phyloP scores from a whole-genome alignment of 2,329 filamentous ascomycete species.

The Penicillium paneum region DNA sequence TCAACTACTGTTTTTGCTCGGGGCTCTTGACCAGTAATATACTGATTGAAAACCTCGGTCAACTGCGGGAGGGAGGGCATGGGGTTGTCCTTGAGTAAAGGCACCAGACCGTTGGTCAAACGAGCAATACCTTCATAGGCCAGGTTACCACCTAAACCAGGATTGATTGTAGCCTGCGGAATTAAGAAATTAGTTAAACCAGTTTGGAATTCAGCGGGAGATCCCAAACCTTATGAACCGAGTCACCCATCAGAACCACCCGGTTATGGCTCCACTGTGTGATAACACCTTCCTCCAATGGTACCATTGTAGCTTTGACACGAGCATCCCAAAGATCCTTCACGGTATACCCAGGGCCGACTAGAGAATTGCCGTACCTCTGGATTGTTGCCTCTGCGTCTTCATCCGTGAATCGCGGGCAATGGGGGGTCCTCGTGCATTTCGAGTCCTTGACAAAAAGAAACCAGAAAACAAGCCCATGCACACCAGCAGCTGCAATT shows the following conservation, averaged over 20 bases:
- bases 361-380: slow-evolving; percentile 5
- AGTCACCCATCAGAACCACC: slow-evolving; percentile 18
- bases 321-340: slow-evolving; percentile 18
- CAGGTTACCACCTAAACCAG: slow-evolving; percentile 38
- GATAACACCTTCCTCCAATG: slow-evolving; percentile 17
- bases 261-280: slow-evolving; percentile 16
- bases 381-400: slow-evolving; percentile 14
- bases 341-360: slow-evolving; percentile 22
- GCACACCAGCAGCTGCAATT: slow-evolving; percentile 10
- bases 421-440: slow-evolving; percentile 10
- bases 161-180: slow-evolving; percentile 22
- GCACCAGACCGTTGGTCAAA: slow-evolving; percentile 30
- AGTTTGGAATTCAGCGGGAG: background rate
- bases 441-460: slow-evolving; percentile 13
- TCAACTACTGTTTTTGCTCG: slow-evolving; percentile 15
- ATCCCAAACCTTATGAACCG: slow-evolving; percentile 18
- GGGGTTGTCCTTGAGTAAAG: slow-evolving; percentile 12
- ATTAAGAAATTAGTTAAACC: background rate
- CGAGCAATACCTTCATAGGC: slow-evolving; percentile 39
- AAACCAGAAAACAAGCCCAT: slow-evolving; percentile 20
- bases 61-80: slow-evolving; percentile 17
- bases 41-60: slow-evolving; percentile 12
- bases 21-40: slow-evolving; percentile 21
- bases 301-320: slow-evolving; percentile 13
- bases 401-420: slow-evolving; percentile 11